A percentile compares a stretch with the other conserved stretches of the same genome.
phyloP scores from a whole-genome alignment of 2,329 filamentous ascomycete species.

The Penicillium freii region DNA sequence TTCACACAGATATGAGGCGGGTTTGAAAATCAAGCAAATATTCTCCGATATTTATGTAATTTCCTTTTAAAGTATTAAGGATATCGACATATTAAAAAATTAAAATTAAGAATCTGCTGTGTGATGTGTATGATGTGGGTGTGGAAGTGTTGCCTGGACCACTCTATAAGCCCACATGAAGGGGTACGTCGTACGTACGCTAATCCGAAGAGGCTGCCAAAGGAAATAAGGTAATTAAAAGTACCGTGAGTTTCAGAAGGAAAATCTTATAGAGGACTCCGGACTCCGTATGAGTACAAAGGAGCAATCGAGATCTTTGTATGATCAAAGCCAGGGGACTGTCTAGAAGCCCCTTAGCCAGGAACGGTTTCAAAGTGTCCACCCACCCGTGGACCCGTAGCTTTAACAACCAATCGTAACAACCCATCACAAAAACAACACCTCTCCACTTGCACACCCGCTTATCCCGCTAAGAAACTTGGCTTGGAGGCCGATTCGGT shows the following conservation, averaged over 20 bases:
- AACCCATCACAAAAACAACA: background rate
- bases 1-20: conserved; percentile 14
- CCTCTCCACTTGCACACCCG: background rate
- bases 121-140: background rate
- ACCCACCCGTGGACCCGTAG: background rate
- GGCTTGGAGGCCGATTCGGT: conserved; percentile 18
- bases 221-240: background rate
- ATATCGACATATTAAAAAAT: background rate
- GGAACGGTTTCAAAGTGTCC: conserved; percentile 14
- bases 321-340: background rate
- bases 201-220: background rate
- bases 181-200: background rate
- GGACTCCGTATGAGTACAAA: background rate
- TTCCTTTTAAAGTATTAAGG: background rate
- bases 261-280: background rate
- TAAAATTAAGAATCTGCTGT: background rate
- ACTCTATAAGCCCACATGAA: background rate
- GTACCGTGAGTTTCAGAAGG: background rate
- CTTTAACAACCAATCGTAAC: conserved; percentile 14
- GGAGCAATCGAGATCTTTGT: conserved; percentile 6
- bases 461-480: conserved; percentile 22
- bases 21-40: background rate
- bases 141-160: background rate
- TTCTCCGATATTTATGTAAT: conserved; percentile 4
- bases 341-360: background rate